Evolutionary conservation across 768 basidiomycete species (phyloP), one percentile per base, ranked within the genome.

Genomic region (Naganishia vaughanmartiniae): DNA sequence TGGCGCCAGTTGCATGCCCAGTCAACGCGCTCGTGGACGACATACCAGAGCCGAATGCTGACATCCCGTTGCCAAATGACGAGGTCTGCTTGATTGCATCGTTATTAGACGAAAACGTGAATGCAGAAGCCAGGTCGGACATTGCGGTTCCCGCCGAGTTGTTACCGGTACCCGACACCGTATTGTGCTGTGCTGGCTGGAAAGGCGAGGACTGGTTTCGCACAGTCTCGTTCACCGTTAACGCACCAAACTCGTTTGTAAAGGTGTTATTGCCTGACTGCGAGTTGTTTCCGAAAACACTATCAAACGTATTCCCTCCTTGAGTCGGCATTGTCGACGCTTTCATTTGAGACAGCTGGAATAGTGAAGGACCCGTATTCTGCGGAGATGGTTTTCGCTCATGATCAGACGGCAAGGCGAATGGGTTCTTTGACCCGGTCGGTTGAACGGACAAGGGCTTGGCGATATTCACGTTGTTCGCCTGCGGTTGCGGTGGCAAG

Each of bases 341-440:
- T 26, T 63, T 63, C 42, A 63, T 85, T 67, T 28, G 72, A 21
- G 71, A 58, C 12, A 72, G 31, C 58, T 72, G 57, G 67, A 69
- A 69, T 17, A 72, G 48, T 14, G 71, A 69, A 1, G 71, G 71
- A 1, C 71, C 71, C 1, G 63, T 26, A 15, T 56, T 54, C 30
- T 45, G 60, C 28, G 66, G 60, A 15, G 51, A 12, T 28, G 56
- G 51, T 30, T 69, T 69, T 15, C 51, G 51, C 42, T 67, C 36
- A 0, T 72, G 51, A 12, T 81, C 84, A 6, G 86, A 84, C 4
- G 90, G 87, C 34, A 87, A 86, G 7, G 93, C 94, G 73, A 99
- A 99, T 3, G 96, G 96, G 84, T 99, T 99, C 74, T 87, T 88
- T 9, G 92, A 91, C 31, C 96, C 95, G 3, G 96, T 99, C 79